Evolutionary conservation across 805 yeast species (phyloP).

Genomic region (Nakazawaea pomicola): DNA sequence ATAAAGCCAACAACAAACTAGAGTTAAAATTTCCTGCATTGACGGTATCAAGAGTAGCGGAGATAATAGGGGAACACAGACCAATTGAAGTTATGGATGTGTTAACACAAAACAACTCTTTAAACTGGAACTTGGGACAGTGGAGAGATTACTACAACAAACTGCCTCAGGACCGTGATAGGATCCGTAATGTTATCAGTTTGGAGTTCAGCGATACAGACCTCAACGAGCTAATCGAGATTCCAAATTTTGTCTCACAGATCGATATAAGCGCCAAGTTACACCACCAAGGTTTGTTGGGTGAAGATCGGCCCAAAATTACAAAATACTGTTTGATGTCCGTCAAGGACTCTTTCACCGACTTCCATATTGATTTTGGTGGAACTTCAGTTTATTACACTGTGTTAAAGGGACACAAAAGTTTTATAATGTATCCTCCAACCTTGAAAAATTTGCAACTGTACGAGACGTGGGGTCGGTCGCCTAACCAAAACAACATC

Average conservation of each 20-base stretch:
- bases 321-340: conserved; percentile 84
- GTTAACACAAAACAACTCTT: conserved; percentile 63
- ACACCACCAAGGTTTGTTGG: not conserved
- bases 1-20: conserved; percentile 11
- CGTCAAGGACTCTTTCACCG: conserved; percentile 74
- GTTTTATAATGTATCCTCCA: conserved; percentile 78
- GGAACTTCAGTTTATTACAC: conserved; percentile 92
- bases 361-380: conserved; percentile 88
- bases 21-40: conserved; percentile 42
- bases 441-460: conserved; percentile 52
- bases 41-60: conserved; percentile 51
- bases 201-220: conserved; percentile 64
- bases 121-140: conserved; percentile 62
- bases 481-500: conserved; percentile 51
- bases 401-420: conserved; percentile 67
- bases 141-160: conserved; percentile 72
- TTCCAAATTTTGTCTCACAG: conserved; percentile 64
- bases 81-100: conserved; percentile 87
- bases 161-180: conserved; percentile 42
- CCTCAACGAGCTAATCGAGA: conserved; percentile 40
- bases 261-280: conserved; percentile 66
- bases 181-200: conserved; percentile 76
- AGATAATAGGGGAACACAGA: conserved; percentile 55
- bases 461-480: conserved; percentile 70
- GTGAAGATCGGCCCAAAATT: conserved; percentile 45